Conservation (phyloP, 441 rosid genomes). For the Populus tomentosa region DNA sequence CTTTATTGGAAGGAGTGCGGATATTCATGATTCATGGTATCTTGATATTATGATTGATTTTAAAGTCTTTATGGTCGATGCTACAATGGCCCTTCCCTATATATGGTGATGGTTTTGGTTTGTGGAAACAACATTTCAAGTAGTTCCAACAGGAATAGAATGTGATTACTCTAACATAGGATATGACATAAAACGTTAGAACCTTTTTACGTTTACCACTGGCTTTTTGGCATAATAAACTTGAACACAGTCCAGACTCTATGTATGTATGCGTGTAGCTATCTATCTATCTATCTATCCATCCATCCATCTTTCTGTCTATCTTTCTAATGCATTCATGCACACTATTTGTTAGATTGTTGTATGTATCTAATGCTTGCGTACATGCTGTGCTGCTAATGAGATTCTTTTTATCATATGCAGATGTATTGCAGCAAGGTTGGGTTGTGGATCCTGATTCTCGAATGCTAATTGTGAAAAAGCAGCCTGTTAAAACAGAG, state of each 20-base stretch:
- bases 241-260: neutral
- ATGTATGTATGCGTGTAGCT: neutral
- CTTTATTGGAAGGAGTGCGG: neutral
- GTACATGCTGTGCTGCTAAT: neutral
- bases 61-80: neutral
- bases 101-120: neutral
- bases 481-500: conserved; percentile 49
- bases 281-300: neutral
- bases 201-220: neutral
- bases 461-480: conserved; percentile 72
- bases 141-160: neutral
- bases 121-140: too few relatives aligned
- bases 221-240: neutral
- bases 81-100: neutral
- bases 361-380: neutral
- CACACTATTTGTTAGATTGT: neutral
- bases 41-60: neutral
- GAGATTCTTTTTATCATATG: conserved; percentile 10
- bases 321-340: neutral
- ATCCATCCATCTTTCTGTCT: neutral
- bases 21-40: neutral
- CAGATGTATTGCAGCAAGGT: conserved; percentile 68
- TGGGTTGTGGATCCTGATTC: conserved; percentile 64
- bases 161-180: neutral
- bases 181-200: neutral